Conservation (phyloP, 257 asterid species). For the Salvia hispanica region DNA sequence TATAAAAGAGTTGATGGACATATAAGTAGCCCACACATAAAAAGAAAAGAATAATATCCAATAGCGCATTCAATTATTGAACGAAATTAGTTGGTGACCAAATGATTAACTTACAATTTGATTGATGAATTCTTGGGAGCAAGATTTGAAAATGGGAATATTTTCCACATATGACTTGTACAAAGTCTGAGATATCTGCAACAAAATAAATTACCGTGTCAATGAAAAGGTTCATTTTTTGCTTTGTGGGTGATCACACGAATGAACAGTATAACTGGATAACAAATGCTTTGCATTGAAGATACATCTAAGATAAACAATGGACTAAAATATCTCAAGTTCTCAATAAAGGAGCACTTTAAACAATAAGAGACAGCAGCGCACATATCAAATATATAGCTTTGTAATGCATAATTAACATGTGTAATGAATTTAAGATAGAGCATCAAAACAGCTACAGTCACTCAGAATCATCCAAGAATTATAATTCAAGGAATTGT, state of each 20-base stretch:
- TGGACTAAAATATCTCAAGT: neutral
- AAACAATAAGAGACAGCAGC: no score
- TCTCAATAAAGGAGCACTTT: neutral
- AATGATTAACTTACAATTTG: conserved; percentile 67
- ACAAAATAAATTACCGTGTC: conserved; percentile 25
- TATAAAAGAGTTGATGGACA: neutral
- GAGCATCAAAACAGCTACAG: neutral
- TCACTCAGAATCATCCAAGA: neutral
- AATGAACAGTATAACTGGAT: neutral
- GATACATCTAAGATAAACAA: neutral
- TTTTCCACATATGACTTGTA: conserved; percentile 67
- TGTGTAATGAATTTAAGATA: neutral
- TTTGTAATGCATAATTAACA: neutral
- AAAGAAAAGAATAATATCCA: neutral
- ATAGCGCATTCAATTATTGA: neutral
- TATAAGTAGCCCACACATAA: neutral
- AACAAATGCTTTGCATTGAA: neutral
- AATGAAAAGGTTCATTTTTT: conserved; percentile 2
- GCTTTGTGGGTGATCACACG: neutral
- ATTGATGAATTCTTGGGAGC: conserved; percentile 81
- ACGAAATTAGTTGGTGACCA: conserved; percentile 6
- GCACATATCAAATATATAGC: no score
- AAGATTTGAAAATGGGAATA: conserved; percentile 70
- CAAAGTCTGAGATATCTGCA: conserved; percentile 80
- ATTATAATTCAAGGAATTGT: neutral